Evolutionary conservation across 768 basidiomycete species (phyloP).

Genomic region (Lentinula raphanica): DNA sequence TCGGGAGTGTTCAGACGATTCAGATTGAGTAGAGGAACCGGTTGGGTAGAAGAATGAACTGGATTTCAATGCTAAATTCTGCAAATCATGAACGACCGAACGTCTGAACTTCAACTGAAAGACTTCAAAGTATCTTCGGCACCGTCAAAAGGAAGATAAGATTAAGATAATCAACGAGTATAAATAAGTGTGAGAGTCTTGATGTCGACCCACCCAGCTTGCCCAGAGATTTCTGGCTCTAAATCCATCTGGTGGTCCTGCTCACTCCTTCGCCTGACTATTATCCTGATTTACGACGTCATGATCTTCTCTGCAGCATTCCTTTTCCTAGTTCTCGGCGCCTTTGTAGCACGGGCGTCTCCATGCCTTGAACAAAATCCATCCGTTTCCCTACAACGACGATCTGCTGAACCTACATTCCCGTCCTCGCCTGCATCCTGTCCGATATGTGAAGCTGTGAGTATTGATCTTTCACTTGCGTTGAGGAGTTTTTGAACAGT

Average conservation of each 20-base stretch:
- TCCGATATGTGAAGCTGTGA: conserved; percentile 48
- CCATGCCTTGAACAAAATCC: background rate
- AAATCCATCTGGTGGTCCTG: background rate
- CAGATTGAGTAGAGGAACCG: conserved; percentile 26
- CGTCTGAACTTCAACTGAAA: too few relatives aligned
- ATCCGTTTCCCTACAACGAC: background rate
- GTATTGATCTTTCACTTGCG: conserved; percentile 5
- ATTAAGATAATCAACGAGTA: background rate
- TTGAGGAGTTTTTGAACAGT: background rate
- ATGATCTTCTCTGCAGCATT: background rate
- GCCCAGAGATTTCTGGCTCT: background rate
- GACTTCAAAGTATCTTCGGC: too few relatives aligned
- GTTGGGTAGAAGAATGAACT: conserved; percentile 8
- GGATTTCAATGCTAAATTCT: background rate
- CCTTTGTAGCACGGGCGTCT: conserved; percentile 3
- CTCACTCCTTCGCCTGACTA: background rate
- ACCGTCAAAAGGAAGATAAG: too few relatives aligned
- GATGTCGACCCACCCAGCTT: background rate
- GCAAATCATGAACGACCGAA: too few relatives aligned
- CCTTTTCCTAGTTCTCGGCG: background rate
- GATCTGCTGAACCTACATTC: conserved; percentile 35
- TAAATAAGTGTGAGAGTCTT: background rate
- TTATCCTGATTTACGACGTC: background rate
- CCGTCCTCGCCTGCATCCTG: conserved; percentile 54
- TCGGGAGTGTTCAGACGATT: conserved; percentile 29